Evolutionary conservation across 768 basidiomycete species (phyloP), one percentile per base, ranked within the genome.

Genomic region (Chiua virens): DNA sequence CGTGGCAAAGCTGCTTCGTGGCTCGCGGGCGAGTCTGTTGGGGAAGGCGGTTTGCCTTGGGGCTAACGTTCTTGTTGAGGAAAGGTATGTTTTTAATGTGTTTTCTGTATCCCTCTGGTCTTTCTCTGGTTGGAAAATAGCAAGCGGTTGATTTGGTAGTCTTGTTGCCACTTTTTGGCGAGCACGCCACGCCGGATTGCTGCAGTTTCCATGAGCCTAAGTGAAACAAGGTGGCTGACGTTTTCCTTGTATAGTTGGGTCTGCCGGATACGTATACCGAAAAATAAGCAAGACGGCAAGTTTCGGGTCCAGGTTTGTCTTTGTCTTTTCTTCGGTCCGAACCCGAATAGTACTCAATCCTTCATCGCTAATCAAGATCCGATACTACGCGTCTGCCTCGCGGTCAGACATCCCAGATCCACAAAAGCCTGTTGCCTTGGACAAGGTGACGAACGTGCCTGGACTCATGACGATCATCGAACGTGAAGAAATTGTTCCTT

Each of bases 401-500:
- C 79, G 76, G 45, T 81, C 83, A 3, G 61, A 68, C 8, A 57
- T 57, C 3, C 67, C 72, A 3, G 86, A 90, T 65, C 81, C 86
- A 14, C 77, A 77, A 58, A 74, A 73, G 22, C 86, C 86, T 2
- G 79, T 89, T 22, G 80, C 80, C 1, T 63, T 88, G 42, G 80
- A 86, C 51, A 75, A 79, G 52, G 81, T 78, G 43, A 77, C 71
- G 56, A 76, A 79, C 55, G 75, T 90, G 7, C 83, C 85, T 3
- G 89, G 88, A 9, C 75, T 89, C 27, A 91, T 90, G 89, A 89
- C 85, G 35, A 79, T 89, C 62, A 22, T 84, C 44, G 71, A 70
- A 42, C 74, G 83, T 42, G 73, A 68, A 54, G 69, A 61, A 49
- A 40, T 62, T 22, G 22, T 41, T 3, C 50, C 37, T 45, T 69